Base-by-base conservation (phyloP, 148 eudicot species). In the Oxyria digyna region DNA sequence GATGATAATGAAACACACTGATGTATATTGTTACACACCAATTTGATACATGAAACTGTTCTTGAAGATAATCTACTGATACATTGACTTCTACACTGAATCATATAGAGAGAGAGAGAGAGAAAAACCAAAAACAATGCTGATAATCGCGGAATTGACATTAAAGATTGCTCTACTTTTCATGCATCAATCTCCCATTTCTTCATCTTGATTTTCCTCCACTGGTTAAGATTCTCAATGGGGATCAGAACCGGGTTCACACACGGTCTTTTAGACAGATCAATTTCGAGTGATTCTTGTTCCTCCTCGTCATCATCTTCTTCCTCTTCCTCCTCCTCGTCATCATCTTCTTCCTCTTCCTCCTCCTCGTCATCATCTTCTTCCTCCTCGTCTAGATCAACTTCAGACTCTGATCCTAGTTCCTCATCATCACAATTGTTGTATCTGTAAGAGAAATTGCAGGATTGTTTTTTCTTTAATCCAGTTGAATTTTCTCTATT, bases 141-240 rank as follows among this genome's bases (percentile, higher is more conserved):
- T n/a, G 37, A 65, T 37, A 65, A 65, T 1, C 29, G 15, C 38
- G 6, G 38, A 35, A 35, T 35, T 35, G 38, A 35, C 67, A 37
- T 27, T 29, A 40, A 11, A 20, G 45, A 35, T 65, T 65, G 26
- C 7, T 18, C 27, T 59, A n/a, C 13, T 42, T 20, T 24, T 15
- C 17, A 46, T 8, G 18, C 20, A n/a, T 70, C 41, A 37, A n/a
- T 11, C 26, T 68, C 71, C 29, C 74, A 24, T 71, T 62, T 80
- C 70, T 74, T 85, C 17, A 78, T 81, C 78, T 87, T 87, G 11
- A 89, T 31, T 21, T 81, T 75, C 74, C 82, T 87, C 96, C 91
- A 89, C 32, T 89, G 91, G 10, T 79, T 73, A 32, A 87, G 72
- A 75, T 89, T 85, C 77, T 87, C 89, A 70, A 89, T 79, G 40